Conservation (phyloP, 176 grass and related monocot species). For the Miscanthus lutarioriparius region DNA sequence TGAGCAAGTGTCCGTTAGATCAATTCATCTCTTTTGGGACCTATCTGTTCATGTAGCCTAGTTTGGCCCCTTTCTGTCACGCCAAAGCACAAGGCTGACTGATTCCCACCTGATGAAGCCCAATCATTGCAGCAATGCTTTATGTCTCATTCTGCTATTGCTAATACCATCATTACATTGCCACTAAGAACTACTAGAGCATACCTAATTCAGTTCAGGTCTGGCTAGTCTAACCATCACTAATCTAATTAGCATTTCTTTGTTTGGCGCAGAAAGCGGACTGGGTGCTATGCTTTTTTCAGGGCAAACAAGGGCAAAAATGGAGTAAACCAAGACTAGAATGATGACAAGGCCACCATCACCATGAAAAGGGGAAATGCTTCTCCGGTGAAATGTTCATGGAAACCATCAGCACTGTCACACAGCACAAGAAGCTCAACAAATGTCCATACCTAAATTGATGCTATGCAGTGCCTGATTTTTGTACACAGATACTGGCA, state of each 20-base stretch:
- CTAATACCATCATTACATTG: constrained; percentile 28
- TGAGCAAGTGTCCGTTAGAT: not conserved
- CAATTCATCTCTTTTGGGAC: constrained; percentile 21
- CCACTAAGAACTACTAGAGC: constrained; percentile 15
- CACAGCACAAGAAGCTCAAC: not conserved
- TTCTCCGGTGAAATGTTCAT: not conserved
- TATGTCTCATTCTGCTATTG: not conserved
- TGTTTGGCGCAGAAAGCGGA: constrained; percentile 42
- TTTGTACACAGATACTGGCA: not conserved
- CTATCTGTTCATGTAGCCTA: constrained; percentile 19
- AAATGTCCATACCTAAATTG: not conserved
- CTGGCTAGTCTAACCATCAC: not conserved
- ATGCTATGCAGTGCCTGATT: not conserved
- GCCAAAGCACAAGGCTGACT: not conserved
- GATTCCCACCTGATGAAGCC: constrained; percentile 15
- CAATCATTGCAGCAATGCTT: constrained; percentile 27
- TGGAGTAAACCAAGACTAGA: constrained; percentile 30
- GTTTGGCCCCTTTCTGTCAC: not conserved
- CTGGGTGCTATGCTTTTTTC: constrained; percentile 56
- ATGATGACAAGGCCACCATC: not conserved
- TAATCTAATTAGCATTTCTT: not conserved
- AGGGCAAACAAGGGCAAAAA: constrained; percentile 17
- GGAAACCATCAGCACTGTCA: constrained; percentile 2
- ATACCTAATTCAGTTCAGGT: constrained; percentile 10
- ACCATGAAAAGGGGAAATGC: not conserved